A percentile compares a stretch with the other conserved stretches of the same genome.
Conservation (phyloP, 2,329 filamentous ascomycete genomes). For the Fusarium sororula region DNA sequence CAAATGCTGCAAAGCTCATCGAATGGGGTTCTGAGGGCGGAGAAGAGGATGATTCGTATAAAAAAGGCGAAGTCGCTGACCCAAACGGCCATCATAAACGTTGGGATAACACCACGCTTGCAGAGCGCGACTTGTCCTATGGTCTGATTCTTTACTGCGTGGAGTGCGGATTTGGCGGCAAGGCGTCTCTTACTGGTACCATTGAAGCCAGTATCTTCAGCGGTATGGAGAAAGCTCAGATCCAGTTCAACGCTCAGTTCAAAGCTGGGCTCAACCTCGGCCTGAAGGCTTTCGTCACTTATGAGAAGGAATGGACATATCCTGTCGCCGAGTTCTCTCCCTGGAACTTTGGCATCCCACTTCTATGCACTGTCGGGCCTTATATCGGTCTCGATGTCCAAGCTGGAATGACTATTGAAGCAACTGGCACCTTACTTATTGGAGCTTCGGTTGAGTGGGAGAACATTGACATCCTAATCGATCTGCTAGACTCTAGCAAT, state of each 20-base stretch:
- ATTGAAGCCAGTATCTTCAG: not conserved
- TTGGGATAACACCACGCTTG: not conserved
- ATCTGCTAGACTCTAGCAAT: not conserved
- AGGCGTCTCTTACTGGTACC: not conserved
- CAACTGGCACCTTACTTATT: not conserved
- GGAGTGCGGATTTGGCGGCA: not conserved
- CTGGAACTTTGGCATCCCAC: not conserved
- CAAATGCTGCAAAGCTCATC: not conserved
- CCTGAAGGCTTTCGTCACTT: not conserved
- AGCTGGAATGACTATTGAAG: not conserved
- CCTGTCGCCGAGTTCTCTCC: not conserved
- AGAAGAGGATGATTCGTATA: not conserved
- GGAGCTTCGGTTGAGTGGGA: slow-evolving; percentile 6
- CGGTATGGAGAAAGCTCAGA: not conserved
- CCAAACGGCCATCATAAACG: slow-evolving; percentile 11
- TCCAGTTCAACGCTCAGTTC: not conserved
- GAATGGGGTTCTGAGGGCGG: not conserved
- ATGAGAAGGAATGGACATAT: not conserved
- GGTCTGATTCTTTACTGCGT: not conserved
- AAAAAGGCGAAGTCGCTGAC: not conserved
- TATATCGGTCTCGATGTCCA: not conserved
- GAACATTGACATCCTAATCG: not conserved
- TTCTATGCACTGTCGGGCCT: not conserved
- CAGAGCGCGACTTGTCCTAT: not conserved
- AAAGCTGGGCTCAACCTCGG: slow-evolving; percentile 1